Base-by-base conservation (phyloP, 176 grass and related monocot species). In the Alopecurus myosuroides region DNA sequence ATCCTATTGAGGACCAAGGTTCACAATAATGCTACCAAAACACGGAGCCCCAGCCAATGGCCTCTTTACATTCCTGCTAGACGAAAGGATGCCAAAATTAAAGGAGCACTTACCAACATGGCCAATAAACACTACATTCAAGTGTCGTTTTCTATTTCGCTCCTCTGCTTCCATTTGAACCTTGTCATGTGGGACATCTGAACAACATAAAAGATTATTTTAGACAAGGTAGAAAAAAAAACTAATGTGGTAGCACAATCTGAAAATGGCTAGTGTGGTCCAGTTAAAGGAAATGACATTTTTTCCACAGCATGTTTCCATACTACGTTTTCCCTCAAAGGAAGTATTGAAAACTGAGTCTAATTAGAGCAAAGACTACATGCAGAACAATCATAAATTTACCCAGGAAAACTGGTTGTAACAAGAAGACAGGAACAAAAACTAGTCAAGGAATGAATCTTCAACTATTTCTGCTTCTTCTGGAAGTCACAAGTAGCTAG, bases 91-190 rank as follows among this genome's bases (percentile, higher is more conserved):
- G 9, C 6, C 33, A 74, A 18, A 41, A 20, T 58, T 58, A 70
- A 46, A 19, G 26, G 49, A 31, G 60, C 40, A 86, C 92, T 52
- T 86, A 94, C 92, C 89, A 28, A 94, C 89, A 89, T 94, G 89
- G 41, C 92, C 89, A 74, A 94, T 91, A 60, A 94, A 94, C 53
- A 94, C 92, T 72, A 91, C 92, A 94, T 94, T 94, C 14, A 94
- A 81, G 86, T 94, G 92, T 6, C 86, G 70, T 60, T 89, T 94
- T 74, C 85, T 91, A 55, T 81, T 85, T 76, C 17, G 63, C 22
- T 82, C 84, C 8, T 88, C 77, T 70, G 65, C 20, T 68, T 77
- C 48, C 50, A 72, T 78, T 76, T 88, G 81, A 85, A 45, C 50
- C 81, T 79, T 70, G 41, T 88, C 83, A 46, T 23, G 26, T 12